phyloP scores from a whole-genome alignment of 768 basidiomycete genomes.

The Sistotremastrum niveocremeum region DNA sequence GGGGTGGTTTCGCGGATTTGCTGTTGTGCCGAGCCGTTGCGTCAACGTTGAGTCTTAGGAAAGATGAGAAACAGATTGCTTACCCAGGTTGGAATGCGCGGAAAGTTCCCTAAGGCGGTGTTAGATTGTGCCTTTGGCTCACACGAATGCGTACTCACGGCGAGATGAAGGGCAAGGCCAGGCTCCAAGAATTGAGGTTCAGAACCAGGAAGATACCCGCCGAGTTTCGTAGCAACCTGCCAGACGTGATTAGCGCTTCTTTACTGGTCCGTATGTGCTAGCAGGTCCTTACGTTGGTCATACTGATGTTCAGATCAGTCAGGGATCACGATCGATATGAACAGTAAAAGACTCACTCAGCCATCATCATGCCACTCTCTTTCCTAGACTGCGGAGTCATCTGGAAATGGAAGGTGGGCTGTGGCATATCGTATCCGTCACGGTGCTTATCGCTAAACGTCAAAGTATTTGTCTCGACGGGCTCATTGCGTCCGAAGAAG shows the following conservation, averaged over 20 bases:
- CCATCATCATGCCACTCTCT: conserved; percentile 10
- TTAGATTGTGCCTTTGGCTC: too few relatives aligned
- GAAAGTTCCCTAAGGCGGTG: too few relatives aligned
- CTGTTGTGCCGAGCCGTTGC: not conserved
- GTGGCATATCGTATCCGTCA: conserved; percentile 22
- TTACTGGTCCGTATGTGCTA: too few relatives aligned
- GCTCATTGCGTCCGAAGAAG: conserved; percentile 14
- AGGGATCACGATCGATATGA: not conserved
- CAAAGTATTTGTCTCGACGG: conserved; percentile 8
- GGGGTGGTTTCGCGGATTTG: not conserved
- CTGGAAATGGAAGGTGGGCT: conserved; percentile 18
- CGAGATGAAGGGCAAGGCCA: conserved; percentile 11
- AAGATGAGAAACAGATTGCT: too few relatives aligned
- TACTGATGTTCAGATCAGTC: conserved; percentile 7
- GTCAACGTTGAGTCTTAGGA: too few relatives aligned
- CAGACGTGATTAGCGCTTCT: too few relatives aligned
- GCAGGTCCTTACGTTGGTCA: too few relatives aligned
- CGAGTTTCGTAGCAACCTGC: conserved; percentile 13
- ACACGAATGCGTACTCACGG: conserved; percentile 3
- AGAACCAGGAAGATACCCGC: conserved; percentile 21
- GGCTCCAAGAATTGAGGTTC: conserved; percentile 20
- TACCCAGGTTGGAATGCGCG: too few relatives aligned
- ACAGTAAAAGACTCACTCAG: conserved; percentile 6
- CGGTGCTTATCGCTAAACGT: conserved; percentile 8
- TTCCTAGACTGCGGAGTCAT: conserved; percentile 5